phyloP scores from a whole-genome alignment of 2,329 filamentous ascomycete species.

The Bipolaris gigantea region DNA sequence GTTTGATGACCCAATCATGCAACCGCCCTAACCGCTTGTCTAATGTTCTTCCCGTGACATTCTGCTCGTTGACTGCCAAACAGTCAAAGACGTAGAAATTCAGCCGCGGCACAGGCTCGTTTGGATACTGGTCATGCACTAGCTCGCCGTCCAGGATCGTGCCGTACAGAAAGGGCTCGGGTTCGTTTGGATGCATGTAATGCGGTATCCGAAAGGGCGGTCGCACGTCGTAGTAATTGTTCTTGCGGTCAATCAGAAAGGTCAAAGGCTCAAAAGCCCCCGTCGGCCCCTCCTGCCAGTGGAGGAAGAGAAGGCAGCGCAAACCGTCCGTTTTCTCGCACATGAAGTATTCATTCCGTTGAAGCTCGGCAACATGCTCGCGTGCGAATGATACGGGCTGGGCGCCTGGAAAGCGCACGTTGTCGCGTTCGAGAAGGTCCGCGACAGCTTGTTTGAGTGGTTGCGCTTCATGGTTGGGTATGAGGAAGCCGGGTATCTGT shows the following conservation, averaged over 20 bases:
- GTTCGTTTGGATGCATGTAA: constrained; percentile 59
- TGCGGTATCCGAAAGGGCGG: constrained; percentile 78
- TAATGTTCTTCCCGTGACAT: constrained; percentile 75
- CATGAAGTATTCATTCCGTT: constrained; percentile 86
- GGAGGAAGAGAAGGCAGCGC: constrained; percentile 90
- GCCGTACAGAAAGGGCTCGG: constrained; percentile 68
- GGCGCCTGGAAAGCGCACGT: constrained; percentile 76
- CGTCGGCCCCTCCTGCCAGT: constrained; percentile 57
- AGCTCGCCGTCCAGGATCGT: constrained; percentile 93
- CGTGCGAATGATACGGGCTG: constrained; percentile 92
- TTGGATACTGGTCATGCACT: constrained; percentile 73
- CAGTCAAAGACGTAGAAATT: constrained; percentile 95
- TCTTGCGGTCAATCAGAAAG: constrained; percentile 96
- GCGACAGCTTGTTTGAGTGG: constrained; percentile 74
- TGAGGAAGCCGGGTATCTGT: constrained; percentile 40
- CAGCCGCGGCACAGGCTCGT: constrained; percentile 66
- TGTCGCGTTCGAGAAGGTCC: constrained; percentile 69
- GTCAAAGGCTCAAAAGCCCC: constrained; percentile 55
- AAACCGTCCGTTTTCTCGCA: constrained; percentile 99
- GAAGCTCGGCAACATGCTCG: constrained; percentile 79
- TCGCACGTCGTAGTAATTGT: constrained; percentile 89
- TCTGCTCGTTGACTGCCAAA: constrained; percentile 75
- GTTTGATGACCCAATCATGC: constrained; percentile 72
- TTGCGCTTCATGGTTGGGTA: constrained; percentile 31
- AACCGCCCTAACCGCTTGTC: constrained; percentile 91